These are phyloP conservation scores for Hymenoscyphus linearis DNA, from an alignment of 2,329 filamentous ascomycete genomes.

Conservation along the genomic window DNA sequence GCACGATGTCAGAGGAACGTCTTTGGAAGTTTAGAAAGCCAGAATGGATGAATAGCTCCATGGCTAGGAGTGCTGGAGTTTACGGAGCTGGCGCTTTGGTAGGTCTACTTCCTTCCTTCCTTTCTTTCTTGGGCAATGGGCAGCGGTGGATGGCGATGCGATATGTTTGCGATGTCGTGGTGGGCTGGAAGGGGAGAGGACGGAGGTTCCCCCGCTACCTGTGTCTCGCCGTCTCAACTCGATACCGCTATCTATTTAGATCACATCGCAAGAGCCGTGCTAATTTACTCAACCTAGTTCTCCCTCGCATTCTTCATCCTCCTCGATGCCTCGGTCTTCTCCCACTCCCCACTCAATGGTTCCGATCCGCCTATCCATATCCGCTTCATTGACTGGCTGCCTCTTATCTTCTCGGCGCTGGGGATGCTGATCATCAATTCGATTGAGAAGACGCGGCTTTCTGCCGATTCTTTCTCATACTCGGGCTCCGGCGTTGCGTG, in stretches of 20 bases:
- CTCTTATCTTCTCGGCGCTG: slow-evolving; percentile 59
- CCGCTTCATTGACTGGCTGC: slow-evolving; percentile 65
- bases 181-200: background rate
- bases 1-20: slow-evolving; percentile 55
- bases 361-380: slow-evolving; percentile 51
- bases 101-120: slow-evolving; percentile 33
- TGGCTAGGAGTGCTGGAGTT: slow-evolving; percentile 58
- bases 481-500: slow-evolving; percentile 59
- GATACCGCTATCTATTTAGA: background rate
- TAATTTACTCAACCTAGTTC: slow-evolving; percentile 41
- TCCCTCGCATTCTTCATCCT: slow-evolving; percentile 64
- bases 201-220: background rate
- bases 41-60: slow-evolving; percentile 61
- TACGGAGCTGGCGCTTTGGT: slow-evolving; percentile 60
- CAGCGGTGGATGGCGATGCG: background rate
- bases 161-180: background rate
- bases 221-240: background rate
- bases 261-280: background rate
- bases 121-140: background rate
- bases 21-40: slow-evolving; percentile 64
- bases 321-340: slow-evolving; percentile 64
- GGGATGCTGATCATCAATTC: slow-evolving; percentile 70
- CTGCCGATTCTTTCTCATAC: slow-evolving; percentile 58
- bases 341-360: slow-evolving; percentile 53
- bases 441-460: slow-evolving; percentile 61